These are phyloP conservation scores for Phytophthora sansomeana DNA, from an alignment of 352 stramenopile species.

Conservation along the genomic window DNA sequence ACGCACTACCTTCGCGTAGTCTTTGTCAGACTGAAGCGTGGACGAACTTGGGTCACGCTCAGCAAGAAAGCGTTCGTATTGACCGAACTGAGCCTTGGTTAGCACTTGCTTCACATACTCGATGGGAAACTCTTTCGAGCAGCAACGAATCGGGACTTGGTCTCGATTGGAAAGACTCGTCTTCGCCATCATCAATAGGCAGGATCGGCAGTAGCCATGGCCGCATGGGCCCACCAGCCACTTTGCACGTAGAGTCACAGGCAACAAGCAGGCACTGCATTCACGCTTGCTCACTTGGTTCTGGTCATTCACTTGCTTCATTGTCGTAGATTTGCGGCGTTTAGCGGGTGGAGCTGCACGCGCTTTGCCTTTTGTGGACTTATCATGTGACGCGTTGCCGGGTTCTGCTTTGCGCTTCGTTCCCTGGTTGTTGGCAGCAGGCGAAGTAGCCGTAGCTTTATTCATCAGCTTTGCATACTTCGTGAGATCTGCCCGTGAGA, in stretches of 20 bases:
- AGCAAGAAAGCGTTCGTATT: constrained; percentile 49
- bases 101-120: constrained; percentile 40
- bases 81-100: constrained; percentile 7
- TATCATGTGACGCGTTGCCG: background rate
- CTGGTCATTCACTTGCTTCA: constrained; percentile 1
- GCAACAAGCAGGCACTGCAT: constrained; percentile 40
- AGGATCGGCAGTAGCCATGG: constrained; percentile 53
- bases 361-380: constrained; percentile 14
- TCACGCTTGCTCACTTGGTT: constrained; percentile 10
- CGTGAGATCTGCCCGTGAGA: constrained; percentile 29
- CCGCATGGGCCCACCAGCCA: constrained; percentile 33
- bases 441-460: constrained; percentile 8
- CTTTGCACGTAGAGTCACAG: constrained; percentile 6
- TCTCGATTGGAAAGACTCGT: constrained; percentile 40
- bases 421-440: constrained; percentile 2
- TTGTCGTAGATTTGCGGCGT: background rate
- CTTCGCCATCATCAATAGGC: constrained; percentile 44
- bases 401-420: constrained; percentile 29
- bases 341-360: constrained; percentile 6
- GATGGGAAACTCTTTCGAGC: constrained; percentile 46
- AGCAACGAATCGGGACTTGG: constrained; percentile 50
- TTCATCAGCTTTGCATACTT: constrained; percentile 46
- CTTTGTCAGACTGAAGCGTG: constrained; percentile 55
- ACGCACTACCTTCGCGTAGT: constrained; percentile 52
- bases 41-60: constrained; percentile 47